Percentiles rank a stretch among this genome's conserved stretches.
Evolutionary conservation across 2,329 filamentous ascomycete genomes (phyloP).

Genomic region (Tolypocladium tundrense): DNA sequence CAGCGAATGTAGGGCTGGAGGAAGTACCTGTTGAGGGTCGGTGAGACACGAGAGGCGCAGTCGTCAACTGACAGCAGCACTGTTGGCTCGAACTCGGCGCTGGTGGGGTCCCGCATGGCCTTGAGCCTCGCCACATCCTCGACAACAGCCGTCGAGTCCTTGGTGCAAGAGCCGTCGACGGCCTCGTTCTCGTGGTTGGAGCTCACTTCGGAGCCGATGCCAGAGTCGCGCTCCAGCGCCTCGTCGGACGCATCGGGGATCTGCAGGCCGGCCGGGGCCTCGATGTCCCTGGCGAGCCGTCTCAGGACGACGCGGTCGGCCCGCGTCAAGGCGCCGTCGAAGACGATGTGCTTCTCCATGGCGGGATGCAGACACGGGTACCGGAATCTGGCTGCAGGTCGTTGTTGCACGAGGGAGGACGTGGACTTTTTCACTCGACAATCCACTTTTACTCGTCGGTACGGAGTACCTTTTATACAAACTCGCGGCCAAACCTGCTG

Average conservation of each 20-base stretch:
- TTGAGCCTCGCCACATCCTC: constrained; percentile 23
- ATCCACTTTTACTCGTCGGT: not conserved
- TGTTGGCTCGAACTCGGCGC: constrained; percentile 32
- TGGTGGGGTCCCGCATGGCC: constrained; percentile 29
- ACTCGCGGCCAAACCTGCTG: not conserved
- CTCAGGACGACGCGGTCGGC: constrained; percentile 29
- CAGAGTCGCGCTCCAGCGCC: constrained; percentile 4
- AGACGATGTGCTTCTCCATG: constrained; percentile 18
- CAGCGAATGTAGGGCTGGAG: constrained; percentile 49
- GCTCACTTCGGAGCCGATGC: constrained; percentile 5
- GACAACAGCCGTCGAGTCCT: not conserved
- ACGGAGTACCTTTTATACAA: not conserved
- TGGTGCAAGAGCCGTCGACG: not conserved
- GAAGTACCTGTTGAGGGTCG: constrained; percentile 34
- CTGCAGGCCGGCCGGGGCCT: not conserved
- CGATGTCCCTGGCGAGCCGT: constrained; percentile 29
- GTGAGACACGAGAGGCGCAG: constrained; percentile 22
- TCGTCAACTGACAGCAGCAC: constrained; percentile 33
- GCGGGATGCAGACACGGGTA: not conserved
- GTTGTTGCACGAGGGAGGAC: not conserved
- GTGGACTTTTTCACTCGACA: not conserved
- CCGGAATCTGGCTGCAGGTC: not conserved
- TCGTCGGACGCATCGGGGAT: not conserved
- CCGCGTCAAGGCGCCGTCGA: constrained; percentile 29
- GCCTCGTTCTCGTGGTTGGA: constrained; percentile 1